Evolutionary conservation across 2,329 filamentous ascomycete species (phyloP).

Genomic region (Claviceps sp.): DNA sequence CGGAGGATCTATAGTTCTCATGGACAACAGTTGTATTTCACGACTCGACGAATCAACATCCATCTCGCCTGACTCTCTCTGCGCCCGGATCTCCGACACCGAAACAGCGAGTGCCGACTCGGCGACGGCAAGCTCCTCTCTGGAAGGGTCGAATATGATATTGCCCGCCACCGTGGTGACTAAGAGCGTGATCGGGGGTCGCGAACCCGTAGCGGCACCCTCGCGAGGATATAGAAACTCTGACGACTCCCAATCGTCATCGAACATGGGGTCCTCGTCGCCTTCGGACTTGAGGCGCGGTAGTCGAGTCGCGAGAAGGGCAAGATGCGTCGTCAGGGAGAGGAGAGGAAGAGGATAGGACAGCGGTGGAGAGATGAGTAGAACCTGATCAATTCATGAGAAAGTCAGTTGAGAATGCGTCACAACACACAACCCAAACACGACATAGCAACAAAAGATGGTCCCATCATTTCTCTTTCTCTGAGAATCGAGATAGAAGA

Average conservation of each 20-base stretch:
- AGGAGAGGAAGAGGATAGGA: constrained; percentile 90
- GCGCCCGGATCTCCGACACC: constrained; percentile 37
- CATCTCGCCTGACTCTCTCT: constrained; percentile 18
- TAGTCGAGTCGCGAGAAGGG: constrained; percentile 74
- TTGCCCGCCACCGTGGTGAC: constrained; percentile 78
- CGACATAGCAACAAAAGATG: neutral
- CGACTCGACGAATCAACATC: constrained; percentile 27
- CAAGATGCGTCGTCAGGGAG: constrained; percentile 85
- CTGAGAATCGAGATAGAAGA: neutral
- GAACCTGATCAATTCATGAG: constrained; percentile 43
- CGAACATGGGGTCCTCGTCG: constrained; percentile 93
- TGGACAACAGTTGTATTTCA: constrained; percentile 48
- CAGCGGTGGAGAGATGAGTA: constrained; percentile 82
- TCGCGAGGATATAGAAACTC: constrained; percentile 58
- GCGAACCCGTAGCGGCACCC: constrained; percentile 21
- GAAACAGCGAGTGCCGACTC: constrained; percentile 82
- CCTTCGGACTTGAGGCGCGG: constrained; percentile 75
- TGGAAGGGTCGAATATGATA: constrained; percentile 84
- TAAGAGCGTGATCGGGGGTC: constrained; percentile 79
- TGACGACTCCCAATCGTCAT: constrained; percentile 91
- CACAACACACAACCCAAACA: neutral
- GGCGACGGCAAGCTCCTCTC: constrained; percentile 86
- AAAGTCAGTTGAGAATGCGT: neutral
- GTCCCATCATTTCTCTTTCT: neutral
- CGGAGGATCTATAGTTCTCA: constrained; percentile 63